Base-by-base conservation (phyloP, 306 rosid genomes). In the Trifolium pratense region DNA sequence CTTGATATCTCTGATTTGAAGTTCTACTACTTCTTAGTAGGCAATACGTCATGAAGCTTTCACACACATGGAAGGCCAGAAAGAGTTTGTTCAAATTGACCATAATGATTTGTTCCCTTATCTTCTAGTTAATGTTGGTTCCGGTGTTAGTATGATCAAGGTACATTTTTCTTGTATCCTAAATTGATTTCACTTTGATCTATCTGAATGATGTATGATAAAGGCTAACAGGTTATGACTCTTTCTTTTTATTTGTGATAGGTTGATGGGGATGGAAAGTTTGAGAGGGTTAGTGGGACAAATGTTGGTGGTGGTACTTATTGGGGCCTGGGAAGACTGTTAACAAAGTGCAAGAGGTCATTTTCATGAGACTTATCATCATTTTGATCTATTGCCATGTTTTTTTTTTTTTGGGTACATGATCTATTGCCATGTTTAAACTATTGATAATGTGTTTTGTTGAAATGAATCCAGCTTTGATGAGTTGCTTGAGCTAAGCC, bases 241-340 rank as follows among this genome's bases (percentile, higher is more conserved):
- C 58, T 18, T 64, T 61, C 56, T 75, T 71, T 56, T 53, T 73
- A 68, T 64, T 52, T 68, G 64, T 75, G 68, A 75, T 66, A 95
- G 99, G 99, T 91, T 86, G 97, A 91, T 66, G 99, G 99, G 56
- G 99, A 95, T 21, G 99, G 99, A 18, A 90, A 88, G 80, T 95
- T 88, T 86, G 88, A 95, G 86, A 86, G 99, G 76, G 83, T 95
- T 66, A 95, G 99, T 81, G 99, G 99, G 55, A 95, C 99, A 79
- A 95, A 95, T 86, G 99, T 95, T 74, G 99, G 99, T 81, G 99
- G 99, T 8, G 99, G 99, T 59, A 95, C 99, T 51, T 95, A 95
- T 37, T 95, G 99, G 97, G 99, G 99, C 36, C 80, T 95, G 87
- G 99, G 99, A 77, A 90, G 87, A 84, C 85, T 95, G 74, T 79